These are phyloP conservation scores for Ascochyta pisi DNA, from an alignment of 2,329 filamentous ascomycete genomes.

Conservation along the genomic window DNA sequence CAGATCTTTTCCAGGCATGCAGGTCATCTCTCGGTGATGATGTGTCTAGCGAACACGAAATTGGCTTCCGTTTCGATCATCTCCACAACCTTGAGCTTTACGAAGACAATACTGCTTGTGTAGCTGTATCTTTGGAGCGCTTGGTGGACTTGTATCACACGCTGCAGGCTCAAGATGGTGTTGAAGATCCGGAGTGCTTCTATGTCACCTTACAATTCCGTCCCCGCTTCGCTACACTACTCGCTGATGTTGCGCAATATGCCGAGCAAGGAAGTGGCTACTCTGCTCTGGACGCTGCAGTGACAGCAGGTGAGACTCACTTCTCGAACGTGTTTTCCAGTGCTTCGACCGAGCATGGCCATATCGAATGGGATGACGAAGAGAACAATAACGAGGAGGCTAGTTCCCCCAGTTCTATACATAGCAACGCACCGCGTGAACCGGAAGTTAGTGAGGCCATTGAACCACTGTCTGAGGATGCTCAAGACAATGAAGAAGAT, in stretches of 20 bases:
- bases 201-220: slow-evolving; percentile 64
- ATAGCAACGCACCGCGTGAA: slow-evolving; percentile 2
- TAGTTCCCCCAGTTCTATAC: slow-evolving; percentile 5
- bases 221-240: slow-evolving; percentile 60
- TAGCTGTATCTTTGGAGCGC: slow-evolving; percentile 50
- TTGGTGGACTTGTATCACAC: slow-evolving; percentile 66
- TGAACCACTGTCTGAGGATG: slow-evolving; percentile 8
- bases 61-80: slow-evolving; percentile 51
- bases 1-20: slow-evolving; percentile 63
- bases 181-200: slow-evolving; percentile 61
- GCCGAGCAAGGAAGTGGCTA: slow-evolving; percentile 65
- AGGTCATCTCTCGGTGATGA: slow-evolving; percentile 62
- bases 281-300: slow-evolving; percentile 52
- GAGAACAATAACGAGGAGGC: slow-evolving; percentile 14
- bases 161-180: slow-evolving; percentile 66
- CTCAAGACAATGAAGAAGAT: slow-evolving; percentile 1
- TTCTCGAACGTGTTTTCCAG: slow-evolving; percentile 29
- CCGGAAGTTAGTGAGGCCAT: slow-evolving; percentile 7
- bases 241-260: slow-evolving; percentile 60
- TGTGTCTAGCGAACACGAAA: slow-evolving; percentile 60
- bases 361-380: slow-evolving; percentile 31
- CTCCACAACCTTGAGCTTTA: slow-evolving; percentile 49
- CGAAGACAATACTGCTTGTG: slow-evolving; percentile 42
- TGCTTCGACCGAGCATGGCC: slow-evolving; percentile 28
- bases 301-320: slow-evolving; percentile 36